phyloP scores from a whole-genome alignment of 2,329 filamentous ascomycete genomes.

The Chalaropsis thielavioides region DNA sequence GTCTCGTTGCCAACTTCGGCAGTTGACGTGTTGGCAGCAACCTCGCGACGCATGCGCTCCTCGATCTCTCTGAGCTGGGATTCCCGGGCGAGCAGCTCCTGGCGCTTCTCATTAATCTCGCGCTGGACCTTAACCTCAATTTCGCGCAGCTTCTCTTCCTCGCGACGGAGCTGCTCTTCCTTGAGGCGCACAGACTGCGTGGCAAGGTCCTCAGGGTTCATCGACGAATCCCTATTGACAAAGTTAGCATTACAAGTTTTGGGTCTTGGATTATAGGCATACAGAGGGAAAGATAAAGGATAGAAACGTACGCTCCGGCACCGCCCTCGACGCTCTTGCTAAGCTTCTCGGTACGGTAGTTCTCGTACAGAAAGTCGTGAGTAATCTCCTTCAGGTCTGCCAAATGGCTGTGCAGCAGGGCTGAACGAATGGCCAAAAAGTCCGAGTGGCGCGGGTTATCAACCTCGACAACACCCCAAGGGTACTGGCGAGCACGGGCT shows the following conservation, averaged over 20 bases:
- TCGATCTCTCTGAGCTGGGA: slow-evolving; percentile 98
- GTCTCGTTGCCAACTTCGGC: slow-evolving; percentile 31
- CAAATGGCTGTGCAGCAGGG: slow-evolving; percentile 91
- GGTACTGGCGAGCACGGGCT: slow-evolving; percentile 91
- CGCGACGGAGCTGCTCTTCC: slow-evolving; percentile 96
- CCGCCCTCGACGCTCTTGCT: slow-evolving; percentile 97
- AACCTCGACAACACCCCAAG: slow-evolving; percentile 97
- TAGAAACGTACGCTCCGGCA: slow-evolving; percentile 60
- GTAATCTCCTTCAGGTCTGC: slow-evolving; percentile 99
- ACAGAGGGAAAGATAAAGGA: background rate
- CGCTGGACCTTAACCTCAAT: slow-evolving; percentile 99
- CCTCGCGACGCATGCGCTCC: slow-evolving; percentile 86
- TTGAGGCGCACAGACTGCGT: slow-evolving; percentile 96
- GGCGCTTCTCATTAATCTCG: slow-evolving; percentile 99
- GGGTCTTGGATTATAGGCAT: slow-evolving; percentile 21
- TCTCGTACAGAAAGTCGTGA: slow-evolving; percentile 98
- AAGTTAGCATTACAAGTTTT: slow-evolving; percentile 20
- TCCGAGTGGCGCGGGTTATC: slow-evolving; percentile 98
- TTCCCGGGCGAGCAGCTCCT: slow-evolving; percentile 92
- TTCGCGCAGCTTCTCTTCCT: slow-evolving; percentile 99
- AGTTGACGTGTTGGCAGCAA: slow-evolving; percentile 37
- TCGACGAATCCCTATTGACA: slow-evolving; percentile 55
- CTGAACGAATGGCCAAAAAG: slow-evolving; percentile 92
- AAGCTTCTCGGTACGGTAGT: slow-evolving; percentile 99
- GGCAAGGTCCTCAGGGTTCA: slow-evolving; percentile 95